Base-by-base conservation (phyloP, 2,329 filamentous ascomycete species). In the Colletotrichum destructivum region DNA sequence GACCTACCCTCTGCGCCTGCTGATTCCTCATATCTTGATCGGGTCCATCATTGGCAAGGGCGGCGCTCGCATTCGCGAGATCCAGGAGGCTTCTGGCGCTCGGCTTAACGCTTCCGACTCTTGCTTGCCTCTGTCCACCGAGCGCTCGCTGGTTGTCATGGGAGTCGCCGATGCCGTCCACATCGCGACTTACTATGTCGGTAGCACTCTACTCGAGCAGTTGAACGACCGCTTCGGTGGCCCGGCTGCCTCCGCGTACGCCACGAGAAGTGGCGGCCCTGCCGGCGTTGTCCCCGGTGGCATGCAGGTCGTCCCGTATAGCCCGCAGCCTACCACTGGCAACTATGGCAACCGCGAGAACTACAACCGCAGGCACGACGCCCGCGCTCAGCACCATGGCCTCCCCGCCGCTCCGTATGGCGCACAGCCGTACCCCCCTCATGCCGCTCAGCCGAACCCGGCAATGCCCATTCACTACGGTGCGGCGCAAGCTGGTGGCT, bases 241-340 rank as follows among this genome's bases (percentile, higher is more conserved):
- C 7, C 95, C 96, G 23, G 95, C 95, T 69, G 96, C 96, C 61
- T 99, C 96, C n/a, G 96, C 96, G 40, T 99, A 99, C 81, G 96
- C 96, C 57, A 98, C 96, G 57, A 92, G 96, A 75, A 98, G 94
- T 79, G 96, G 96, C 74, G 95, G 94, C 61, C 95, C 96, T 62
- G 94, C 96, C 69, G 96, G 96, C 62, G 94, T 96, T 44, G 94
- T 98, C 18, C 96, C 96, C 26, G 96, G 96, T 72, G 96, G 96
- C 73, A 98, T 99, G 95, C 96, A 98, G 82, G 96, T 99, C 61
- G 95, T 98, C n/a, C 96, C 96, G 7, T 99, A 99, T 81, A 93
- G 94, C 69, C 96, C 96, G 61, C 95, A 98, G 82, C 93, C 96
- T 38, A 94, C 94, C 68, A 94, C 94, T 69, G 96, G 96, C 75